A percentile compares a stretch with the other conserved stretches of the same genome.
phyloP scores from a whole-genome alignment of 2,329 filamentous ascomycete genomes.

The Metarhizium humberi region DNA sequence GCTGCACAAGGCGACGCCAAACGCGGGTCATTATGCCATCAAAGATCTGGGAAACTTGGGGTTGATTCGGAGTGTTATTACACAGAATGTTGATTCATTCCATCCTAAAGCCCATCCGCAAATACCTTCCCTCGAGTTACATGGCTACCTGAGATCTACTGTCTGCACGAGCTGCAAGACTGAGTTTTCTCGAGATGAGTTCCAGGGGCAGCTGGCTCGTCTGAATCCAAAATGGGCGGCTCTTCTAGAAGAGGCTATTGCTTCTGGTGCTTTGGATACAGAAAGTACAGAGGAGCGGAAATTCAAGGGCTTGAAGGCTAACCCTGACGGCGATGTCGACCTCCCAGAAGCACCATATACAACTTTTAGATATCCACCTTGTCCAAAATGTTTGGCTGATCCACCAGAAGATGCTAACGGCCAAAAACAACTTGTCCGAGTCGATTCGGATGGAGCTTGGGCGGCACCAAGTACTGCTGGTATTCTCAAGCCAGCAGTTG shows the following conservation, averaged over 20 bases:
- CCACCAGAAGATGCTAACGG: slow-evolving; percentile 51
- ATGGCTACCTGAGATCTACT: slow-evolving; percentile 77
- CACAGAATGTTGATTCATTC: slow-evolving; percentile 96
- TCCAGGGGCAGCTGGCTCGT: slow-evolving; percentile 65
- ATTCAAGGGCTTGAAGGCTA: slow-evolving; percentile 65
- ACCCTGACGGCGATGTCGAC: slow-evolving; percentile 93
- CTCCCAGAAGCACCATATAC: slow-evolving; percentile 78
- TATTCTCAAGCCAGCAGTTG: slow-evolving; percentile 83
- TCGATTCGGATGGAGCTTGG: slow-evolving; percentile 79
- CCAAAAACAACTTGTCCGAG: slow-evolving; percentile 47
- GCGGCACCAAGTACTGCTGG: slow-evolving; percentile 55
- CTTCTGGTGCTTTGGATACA: slow-evolving; percentile 65
- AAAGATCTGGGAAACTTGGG: slow-evolving; percentile 62
- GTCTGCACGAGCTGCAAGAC: slow-evolving; percentile 72
- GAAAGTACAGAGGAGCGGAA: slow-evolving; percentile 64
- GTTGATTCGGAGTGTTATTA: slow-evolving; percentile 68
- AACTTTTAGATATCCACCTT: slow-evolving; percentile 85
- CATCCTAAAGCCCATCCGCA: slow-evolving; percentile 68
- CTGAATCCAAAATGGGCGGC: slow-evolving; percentile 82
- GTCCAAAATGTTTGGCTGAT: slow-evolving; percentile 64
- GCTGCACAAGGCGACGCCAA: slow-evolving; percentile 69
- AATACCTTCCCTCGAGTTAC: slow-evolving; percentile 72
- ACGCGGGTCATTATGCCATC: slow-evolving; percentile 70
- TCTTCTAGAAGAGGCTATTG: slow-evolving; percentile 64
- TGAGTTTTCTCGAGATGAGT: slow-evolving; percentile 60